Evolutionary conservation across 139 green algal species (phyloP).

Genomic region (Choricystis sp.): DNA sequence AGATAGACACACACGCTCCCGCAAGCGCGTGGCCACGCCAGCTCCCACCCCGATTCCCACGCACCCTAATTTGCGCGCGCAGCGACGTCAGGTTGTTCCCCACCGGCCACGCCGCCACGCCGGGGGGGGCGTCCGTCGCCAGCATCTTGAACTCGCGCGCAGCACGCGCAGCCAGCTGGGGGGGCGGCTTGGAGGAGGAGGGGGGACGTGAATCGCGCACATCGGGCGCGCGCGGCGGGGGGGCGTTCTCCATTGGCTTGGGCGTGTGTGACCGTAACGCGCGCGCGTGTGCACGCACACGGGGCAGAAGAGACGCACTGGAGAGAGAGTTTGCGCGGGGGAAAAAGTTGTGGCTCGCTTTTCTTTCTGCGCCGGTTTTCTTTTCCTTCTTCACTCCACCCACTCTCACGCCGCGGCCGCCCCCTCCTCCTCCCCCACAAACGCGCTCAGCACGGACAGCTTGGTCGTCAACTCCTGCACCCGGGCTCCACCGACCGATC

Average conservation of each 20-base stretch:
- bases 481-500: not conserved
- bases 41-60: not conserved
- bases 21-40: no score
- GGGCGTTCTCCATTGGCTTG: not conserved
- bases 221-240: not conserved
- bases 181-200: not conserved
- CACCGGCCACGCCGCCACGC: conserved; percentile 17
- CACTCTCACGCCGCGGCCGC: not conserved
- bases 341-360: no score
- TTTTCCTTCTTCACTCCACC: no score
- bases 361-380: not conserved
- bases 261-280: not conserved
- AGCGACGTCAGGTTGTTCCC: conserved; percentile 16
- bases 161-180: not conserved
- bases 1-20: no score
- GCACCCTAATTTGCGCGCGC: conserved; percentile 13
- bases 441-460: not conserved
- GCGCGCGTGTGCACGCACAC: not conserved
- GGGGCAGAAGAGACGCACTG: not conserved
- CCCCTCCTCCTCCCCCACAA: not conserved
- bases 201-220: no score
- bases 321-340: not conserved
- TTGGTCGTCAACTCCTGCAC: not conserved
- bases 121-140: conserved; percentile 19
- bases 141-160: conserved; percentile 21